Base-by-base conservation (phyloP, 2,329 filamentous ascomycete genomes). In the Alternaria longipes region DNA sequence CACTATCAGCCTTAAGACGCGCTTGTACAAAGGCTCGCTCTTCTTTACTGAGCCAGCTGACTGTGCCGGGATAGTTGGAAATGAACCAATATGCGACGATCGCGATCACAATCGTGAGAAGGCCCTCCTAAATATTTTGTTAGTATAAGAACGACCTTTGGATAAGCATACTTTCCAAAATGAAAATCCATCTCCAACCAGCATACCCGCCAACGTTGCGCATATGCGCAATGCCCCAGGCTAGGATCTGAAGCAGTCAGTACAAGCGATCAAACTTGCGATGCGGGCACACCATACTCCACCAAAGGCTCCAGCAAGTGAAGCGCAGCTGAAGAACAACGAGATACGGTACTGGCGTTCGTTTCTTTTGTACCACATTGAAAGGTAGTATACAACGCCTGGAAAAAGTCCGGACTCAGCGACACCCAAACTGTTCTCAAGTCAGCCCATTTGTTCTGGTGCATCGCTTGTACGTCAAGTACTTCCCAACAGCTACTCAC, bases 1-100 rank as follows among this genome's bases (percentile, higher is more conserved):
- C 90, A 63, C 86, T 89, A 67, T 93, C 90, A 5, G 84, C 83
- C 9, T 87, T 86, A 0, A 94, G 82, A 0, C 91, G 86, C 9
- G 84, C 81, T 22, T 87, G 84, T 50, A 93, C 85, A 58, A 85
- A 87, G 0, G 81, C 78, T 2, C 88, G 80, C 63, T 86, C 82
- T 2, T 80, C 70, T 2, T 85, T 79, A 0, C 80, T 83, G 9
- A 90, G 79, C 64, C 90, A 90, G 2, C 80, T 81, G 4, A 88
- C 86, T 0, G 83, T 89, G 34, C 83, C 80, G 0, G 88, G 88
- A 57, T 89, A 90, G 75, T 91, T 89, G 54, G 89, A 83, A n/a
- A 91, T 86, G 74, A 90, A 88, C 73, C 83, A 86, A 74, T 86
- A 80, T 5, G 75, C 74, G 8, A 69, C 38, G 1, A 72, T 16